phyloP scores from a whole-genome alignment of 2,329 filamentous ascomycete species.

The Pestalotiopsis sp. region DNA sequence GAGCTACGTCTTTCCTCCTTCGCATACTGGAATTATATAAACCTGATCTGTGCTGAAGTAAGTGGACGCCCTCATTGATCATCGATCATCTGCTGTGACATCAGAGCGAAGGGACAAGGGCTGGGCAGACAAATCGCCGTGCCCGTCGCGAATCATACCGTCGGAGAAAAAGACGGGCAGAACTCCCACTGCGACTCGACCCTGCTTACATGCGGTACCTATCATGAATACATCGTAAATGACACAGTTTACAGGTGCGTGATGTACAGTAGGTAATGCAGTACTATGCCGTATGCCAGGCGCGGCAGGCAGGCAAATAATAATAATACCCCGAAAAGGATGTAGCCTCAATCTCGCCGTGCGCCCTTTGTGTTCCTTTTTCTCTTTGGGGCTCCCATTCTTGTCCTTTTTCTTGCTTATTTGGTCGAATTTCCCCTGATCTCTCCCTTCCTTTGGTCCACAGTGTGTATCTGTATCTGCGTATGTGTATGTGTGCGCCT shows the following conservation, averaged over 20 bases:
- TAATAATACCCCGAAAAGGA: background rate
- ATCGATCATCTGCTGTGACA: background rate
- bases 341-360: background rate
- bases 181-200: background rate
- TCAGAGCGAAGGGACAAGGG: background rate
- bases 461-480: background rate
- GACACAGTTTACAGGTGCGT: background rate
- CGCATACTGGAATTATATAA: background rate
- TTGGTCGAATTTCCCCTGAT: background rate
- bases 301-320: background rate
- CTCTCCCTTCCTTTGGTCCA: background rate
- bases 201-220: background rate
- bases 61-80: background rate
- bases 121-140: background rate
- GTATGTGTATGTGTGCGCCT: background rate
- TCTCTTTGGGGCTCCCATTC: background rate
- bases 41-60: background rate
- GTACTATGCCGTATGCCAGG: background rate
- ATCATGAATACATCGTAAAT: background rate
- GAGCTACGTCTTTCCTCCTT: background rate
- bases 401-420: background rate
- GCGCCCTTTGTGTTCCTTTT: background rate
- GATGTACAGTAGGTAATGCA: background rate
- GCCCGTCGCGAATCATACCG: background rate
- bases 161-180: background rate